phyloP scores from a whole-genome alignment of 2,329 filamentous ascomycete species.

The Alternaria panax region DNA sequence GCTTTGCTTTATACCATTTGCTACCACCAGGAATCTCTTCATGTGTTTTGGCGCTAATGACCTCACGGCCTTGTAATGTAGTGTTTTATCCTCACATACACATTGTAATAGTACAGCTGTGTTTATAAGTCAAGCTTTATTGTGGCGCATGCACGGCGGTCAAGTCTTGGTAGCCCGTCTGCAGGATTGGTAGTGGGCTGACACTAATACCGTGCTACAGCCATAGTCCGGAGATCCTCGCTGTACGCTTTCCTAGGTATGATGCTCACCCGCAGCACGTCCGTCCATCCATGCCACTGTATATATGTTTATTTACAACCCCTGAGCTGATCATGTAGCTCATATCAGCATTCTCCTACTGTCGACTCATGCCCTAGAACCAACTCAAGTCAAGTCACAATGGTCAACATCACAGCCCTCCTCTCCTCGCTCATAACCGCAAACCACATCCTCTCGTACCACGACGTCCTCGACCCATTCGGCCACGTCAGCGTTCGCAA shows the following conservation, averaged over 20 bases:
- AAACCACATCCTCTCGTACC: constrained; percentile 59
- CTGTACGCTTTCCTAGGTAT: constrained; percentile 10
- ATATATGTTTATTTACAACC: background rate
- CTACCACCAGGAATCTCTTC: background rate
- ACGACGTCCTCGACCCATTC: constrained; percentile 59
- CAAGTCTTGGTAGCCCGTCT: background rate
- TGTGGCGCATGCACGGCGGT: background rate
- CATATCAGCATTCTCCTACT: background rate
- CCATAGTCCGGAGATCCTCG: constrained; percentile 2
- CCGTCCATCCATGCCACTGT: background rate
- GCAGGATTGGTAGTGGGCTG: background rate
- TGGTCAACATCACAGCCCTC: constrained; percentile 36
- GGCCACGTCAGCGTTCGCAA: constrained; percentile 62
- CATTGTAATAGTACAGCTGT: constrained; percentile 1
- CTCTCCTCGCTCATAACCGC: constrained; percentile 50
- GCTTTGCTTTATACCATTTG: background rate
- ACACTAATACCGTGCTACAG: constrained; percentile 1
- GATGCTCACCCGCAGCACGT: background rate
- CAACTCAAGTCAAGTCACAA: background rate
- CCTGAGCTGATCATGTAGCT: background rate
- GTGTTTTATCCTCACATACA: background rate
- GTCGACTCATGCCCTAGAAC: background rate
- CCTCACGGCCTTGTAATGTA: background rate
- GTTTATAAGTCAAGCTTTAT: background rate
- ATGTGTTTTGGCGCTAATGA: background rate